Evolutionary conservation across 1,284 basidiomycete genomes (phyloP).

Genomic region (Cutaneotrichosporon curvatum): DNA sequence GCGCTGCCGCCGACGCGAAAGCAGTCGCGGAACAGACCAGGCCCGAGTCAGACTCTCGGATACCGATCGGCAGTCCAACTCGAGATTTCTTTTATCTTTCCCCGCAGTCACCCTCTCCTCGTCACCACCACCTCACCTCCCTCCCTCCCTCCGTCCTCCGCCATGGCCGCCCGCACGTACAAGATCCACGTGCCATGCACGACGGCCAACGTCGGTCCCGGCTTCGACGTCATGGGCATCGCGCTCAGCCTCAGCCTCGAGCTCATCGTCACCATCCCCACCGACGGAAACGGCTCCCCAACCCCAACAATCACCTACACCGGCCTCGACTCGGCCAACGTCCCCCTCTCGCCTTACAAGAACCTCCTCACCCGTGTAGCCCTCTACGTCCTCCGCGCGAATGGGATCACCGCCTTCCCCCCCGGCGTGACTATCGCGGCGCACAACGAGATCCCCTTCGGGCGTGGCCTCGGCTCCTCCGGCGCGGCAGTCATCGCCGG

Average conservation of each 20-base stretch:
- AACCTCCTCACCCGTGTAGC: conserved; percentile 97
- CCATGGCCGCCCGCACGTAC: conserved; percentile 39
- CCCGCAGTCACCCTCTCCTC: no score
- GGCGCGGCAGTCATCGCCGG: conserved; percentile 97
- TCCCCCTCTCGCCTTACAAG: conserved; percentile 90
- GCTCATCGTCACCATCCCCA: conserved; percentile 57
- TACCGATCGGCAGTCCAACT: no score
- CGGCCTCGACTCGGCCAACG: conserved; percentile 82
- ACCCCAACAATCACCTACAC: conserved; percentile 59
- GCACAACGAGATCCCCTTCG: conserved; percentile 94
- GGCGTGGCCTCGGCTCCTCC: conserved; percentile 91
- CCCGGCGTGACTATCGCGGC: conserved; percentile 63
- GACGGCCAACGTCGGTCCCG: conserved; percentile 96
- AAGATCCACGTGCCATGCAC: conserved; percentile 84
- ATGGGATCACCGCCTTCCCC: conserved; percentile 68
- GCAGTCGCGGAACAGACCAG: no score
- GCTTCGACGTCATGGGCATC: conserved; percentile 97
- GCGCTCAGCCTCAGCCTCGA: conserved; percentile 84
- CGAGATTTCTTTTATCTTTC: neutral
- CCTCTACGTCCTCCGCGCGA: conserved; percentile 89
- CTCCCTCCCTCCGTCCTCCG: no score
- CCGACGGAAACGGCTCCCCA: conserved; percentile 8
- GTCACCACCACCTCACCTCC: no score
- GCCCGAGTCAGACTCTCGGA: no score
- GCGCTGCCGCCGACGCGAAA: no score